Percentiles rank a stretch among this genome's conserved stretches.
Evolutionary conservation across 1,139 yeast genomes (phyloP).

Genomic region (Nakaseomyces uthaithaninus): DNA sequence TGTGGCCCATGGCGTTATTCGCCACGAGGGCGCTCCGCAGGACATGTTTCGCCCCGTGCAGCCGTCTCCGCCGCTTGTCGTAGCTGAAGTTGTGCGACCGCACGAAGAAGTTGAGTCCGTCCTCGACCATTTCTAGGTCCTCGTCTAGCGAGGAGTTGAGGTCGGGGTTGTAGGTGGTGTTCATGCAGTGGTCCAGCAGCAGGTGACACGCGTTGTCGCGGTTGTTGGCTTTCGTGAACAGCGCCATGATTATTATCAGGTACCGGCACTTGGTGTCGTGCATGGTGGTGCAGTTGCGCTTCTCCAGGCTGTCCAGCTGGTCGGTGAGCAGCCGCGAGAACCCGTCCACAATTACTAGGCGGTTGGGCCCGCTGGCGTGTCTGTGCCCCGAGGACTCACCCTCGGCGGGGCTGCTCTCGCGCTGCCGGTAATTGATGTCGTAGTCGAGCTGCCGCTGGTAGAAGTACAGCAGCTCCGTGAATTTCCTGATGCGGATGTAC

Average conservation of each 20-base stretch:
- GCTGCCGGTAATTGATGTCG: background rate
- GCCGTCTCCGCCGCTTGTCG: conserved; percentile 9
- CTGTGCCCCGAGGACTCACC: background rate
- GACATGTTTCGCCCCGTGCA: conserved; percentile 19
- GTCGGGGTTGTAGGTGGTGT: conserved; percentile 23
- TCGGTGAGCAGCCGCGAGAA: conserved; percentile 26
- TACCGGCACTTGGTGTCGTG: conserved; percentile 27
- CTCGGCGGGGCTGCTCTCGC: conserved; percentile 1
- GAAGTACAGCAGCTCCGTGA: conserved; percentile 24
- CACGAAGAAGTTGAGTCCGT: conserved; percentile 23
- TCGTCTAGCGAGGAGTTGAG: conserved; percentile 16
- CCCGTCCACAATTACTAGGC: conserved; percentile 28
- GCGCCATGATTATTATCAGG: conserved; percentile 22
- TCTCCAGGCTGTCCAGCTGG: conserved; percentile 19
- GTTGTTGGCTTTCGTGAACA: conserved; percentile 26
- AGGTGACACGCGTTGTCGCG: conserved; percentile 19
- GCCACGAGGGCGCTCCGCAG: conserved; percentile 29
- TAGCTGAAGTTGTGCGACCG: conserved; percentile 11
- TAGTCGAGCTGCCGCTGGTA: conserved; percentile 13
- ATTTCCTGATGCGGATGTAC: conserved; percentile 17
- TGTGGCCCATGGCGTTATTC: conserved; percentile 27
- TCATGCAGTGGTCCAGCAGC: conserved; percentile 29
- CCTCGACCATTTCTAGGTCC: conserved; percentile 16
- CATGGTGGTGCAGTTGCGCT: conserved; percentile 10
- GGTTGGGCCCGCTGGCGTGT: conserved; percentile 10